Percentiles rank a stretch among this genome's conserved stretches.
phyloP scores from a whole-genome alignment of 495 filamentous ascomycete genomes.

The Tuber magnatum region DNA sequence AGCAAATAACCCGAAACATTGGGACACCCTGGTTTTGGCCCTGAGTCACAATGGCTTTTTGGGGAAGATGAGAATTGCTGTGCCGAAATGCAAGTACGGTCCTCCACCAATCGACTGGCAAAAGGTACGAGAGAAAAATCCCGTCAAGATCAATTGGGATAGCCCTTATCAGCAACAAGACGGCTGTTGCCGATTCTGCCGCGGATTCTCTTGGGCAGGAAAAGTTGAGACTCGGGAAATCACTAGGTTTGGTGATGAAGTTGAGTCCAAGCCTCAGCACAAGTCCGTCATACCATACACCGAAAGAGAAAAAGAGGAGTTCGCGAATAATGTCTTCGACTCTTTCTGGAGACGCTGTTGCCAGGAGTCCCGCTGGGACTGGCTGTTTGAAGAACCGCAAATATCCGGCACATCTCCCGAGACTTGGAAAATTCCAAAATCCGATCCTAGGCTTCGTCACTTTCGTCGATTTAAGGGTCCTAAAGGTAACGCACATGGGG shows the following conservation, averaged over 20 bases:
- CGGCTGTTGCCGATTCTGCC: constrained; percentile 36
- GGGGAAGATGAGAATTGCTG: constrained; percentile 15
- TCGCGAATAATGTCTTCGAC: constrained; percentile 15
- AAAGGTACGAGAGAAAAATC: constrained; percentile 10
- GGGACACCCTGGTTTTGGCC: constrained; percentile 21
- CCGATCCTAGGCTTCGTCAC: constrained; percentile 39
- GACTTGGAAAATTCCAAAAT: constrained; percentile 32
- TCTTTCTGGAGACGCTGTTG: constrained; percentile 38
- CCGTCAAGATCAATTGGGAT: constrained; percentile 15
- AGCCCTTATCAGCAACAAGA: constrained; percentile 33
- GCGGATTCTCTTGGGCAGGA: constrained; percentile 37
- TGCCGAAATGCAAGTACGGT: constrained; percentile 16
- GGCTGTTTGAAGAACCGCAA: constrained; percentile 39
- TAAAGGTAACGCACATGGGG: constrained; percentile 5
- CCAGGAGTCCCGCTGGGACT: constrained; percentile 41
- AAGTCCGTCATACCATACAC: constrained; percentile 38
- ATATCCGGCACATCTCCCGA: constrained; percentile 9
- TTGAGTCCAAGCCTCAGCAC: constrained; percentile 32
- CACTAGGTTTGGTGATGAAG: constrained; percentile 26
- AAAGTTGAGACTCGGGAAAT: constrained; percentile 29
- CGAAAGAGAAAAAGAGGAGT: constrained; percentile 25
- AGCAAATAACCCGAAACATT: constrained; percentile 24
- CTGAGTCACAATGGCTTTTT: constrained; percentile 29
- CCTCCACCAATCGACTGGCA: constrained; percentile 26
- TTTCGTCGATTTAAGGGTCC: constrained; percentile 25